Base-by-base conservation (phyloP, 495 filamentous ascomycete genomes). In the Zalerion maritima region DNA sequence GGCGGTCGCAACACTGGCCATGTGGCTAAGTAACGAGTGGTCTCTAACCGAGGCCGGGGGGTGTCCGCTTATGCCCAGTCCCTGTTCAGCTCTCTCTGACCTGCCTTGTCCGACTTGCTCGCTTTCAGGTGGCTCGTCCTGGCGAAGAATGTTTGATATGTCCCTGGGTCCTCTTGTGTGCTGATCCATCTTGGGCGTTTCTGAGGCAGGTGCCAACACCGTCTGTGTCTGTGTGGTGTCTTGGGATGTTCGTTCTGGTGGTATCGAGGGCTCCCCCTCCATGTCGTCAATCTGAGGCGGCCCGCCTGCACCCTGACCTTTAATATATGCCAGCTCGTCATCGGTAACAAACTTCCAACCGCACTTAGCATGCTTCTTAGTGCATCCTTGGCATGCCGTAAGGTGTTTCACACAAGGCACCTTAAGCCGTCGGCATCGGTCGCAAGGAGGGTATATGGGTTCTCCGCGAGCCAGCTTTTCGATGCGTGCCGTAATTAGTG, bases 281-380 rank as follows among this genome's bases (percentile, higher is more conserved):
- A 49, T 46, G 8, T 49, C 46, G 28, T 29, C 40, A 4, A 41
- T 42, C 4, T 52, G 43, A 6, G 40, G 36, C 25, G 37, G 40
- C 12, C 40, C 43, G 21, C 41, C 46, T 5, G 32, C 14, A 2
- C 28, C 24, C 32, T 50, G 44, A 12, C 43, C 36, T 29, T 45
- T 49, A 3, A 58, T 28, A 22, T 41, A 45, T 3, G 35, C 40
- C 6, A 83, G 38, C 43, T 89, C 83, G 0, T 73, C 70, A 26
- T 82, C 72, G 21, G 69, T 74, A 26, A 86, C 66, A 31, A 76
- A 71, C 35, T 71, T 75, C 82, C 82, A 92, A 14, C 67, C 71
- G 48, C 83, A 92, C 36, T 79, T 84, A 9, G 80, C 78, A 44
- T 89, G 82, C 51, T 87, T 86, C 50, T 78, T 81, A 2, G 83